phyloP scores from a whole-genome alignment of 768 basidiomycete genomes.

The Solioccasus polychromus region DNA sequence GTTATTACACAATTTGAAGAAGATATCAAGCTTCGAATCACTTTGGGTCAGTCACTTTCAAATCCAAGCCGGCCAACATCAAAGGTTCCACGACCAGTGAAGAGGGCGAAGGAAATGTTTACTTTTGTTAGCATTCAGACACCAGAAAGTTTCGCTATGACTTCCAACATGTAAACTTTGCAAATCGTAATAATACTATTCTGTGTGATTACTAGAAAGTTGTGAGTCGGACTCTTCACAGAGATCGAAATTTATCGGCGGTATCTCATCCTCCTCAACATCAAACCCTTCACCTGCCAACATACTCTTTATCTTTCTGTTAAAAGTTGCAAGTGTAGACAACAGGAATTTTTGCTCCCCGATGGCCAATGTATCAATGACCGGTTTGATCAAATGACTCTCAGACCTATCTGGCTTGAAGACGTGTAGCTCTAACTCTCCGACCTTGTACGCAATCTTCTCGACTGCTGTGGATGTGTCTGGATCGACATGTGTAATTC shows the following conservation, averaged over 20 bases:
- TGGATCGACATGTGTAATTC: slow-evolving; percentile 20
- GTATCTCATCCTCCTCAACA: slow-evolving; percentile 24
- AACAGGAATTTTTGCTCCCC: slow-evolving; percentile 25
- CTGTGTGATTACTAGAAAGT: too few species aligned
- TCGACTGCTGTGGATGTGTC: slow-evolving; percentile 19
- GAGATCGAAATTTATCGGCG: slow-evolving; percentile 1
- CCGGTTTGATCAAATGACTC: slow-evolving; percentile 18
- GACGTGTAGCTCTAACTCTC: neutral
- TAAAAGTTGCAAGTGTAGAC: slow-evolving; percentile 31
- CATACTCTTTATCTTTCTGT: slow-evolving; percentile 27
- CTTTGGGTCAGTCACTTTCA: too few species aligned
- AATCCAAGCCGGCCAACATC: neutral
- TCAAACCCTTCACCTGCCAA: slow-evolving; percentile 6
- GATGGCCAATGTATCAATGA: slow-evolving; percentile 7
- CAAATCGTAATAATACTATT: too few species aligned
- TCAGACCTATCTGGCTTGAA: neutral
- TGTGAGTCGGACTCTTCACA: neutral
- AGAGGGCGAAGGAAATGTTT: too few species aligned
- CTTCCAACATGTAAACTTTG: too few species aligned
- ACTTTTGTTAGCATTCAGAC: too few species aligned
- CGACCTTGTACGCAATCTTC: slow-evolving; percentile 17
- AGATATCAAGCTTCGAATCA: too few species aligned
- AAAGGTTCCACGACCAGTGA: neutral
- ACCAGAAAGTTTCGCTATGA: too few species aligned
- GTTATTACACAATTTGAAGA: too few species aligned